These are phyloP conservation scores for Candida parachauliodes DNA, from an alignment of 805 yeast genomes.

Conservation along the genomic window DNA sequence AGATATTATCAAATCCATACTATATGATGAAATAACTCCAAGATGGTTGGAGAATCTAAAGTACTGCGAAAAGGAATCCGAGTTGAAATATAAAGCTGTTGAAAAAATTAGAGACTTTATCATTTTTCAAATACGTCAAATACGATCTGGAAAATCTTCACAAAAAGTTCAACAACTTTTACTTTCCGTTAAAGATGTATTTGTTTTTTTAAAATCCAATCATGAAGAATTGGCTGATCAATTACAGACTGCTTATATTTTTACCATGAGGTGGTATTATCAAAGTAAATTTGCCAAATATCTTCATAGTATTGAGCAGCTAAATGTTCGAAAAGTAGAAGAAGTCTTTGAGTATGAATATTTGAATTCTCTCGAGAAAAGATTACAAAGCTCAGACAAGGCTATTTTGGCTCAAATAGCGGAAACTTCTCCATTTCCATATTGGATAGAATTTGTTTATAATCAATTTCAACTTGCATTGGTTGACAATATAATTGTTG, in stretches of 20 bases:
- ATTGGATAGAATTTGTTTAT: constrained; percentile 72
- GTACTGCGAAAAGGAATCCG: constrained; percentile 50
- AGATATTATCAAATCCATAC: constrained; percentile 53
- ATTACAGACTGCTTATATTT: constrained; percentile 73
- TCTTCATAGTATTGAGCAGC: constrained; percentile 63
- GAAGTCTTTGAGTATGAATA: constrained; percentile 61
- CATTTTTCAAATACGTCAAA: constrained; percentile 58
- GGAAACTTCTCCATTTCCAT: constrained; percentile 62
- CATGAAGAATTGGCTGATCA: constrained; percentile 66
- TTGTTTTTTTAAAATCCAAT: constrained; percentile 49
- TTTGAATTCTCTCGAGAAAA: constrained; percentile 46
- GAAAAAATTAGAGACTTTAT: constrained; percentile 75
- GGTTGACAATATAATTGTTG: constrained; percentile 73
- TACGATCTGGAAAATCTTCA: constrained; percentile 62
- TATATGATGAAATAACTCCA: constrained; percentile 52
- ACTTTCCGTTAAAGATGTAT: constrained; percentile 59
- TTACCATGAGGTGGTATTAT: constrained; percentile 95
- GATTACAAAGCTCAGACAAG: constrained; percentile 50
- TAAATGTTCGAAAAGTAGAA: constrained; percentile 56
- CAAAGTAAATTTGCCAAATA: constrained; percentile 73
- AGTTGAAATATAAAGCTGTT: constrained; percentile 55
- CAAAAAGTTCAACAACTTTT: constrained; percentile 71
- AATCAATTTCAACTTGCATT: constrained; percentile 70
- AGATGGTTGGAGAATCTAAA: constrained; percentile 66
- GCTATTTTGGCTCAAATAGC: constrained; percentile 84